phyloP scores from a whole-genome alignment of 371 early-diverging fungal species.

The Saksenaea vasiformis region DNA sequence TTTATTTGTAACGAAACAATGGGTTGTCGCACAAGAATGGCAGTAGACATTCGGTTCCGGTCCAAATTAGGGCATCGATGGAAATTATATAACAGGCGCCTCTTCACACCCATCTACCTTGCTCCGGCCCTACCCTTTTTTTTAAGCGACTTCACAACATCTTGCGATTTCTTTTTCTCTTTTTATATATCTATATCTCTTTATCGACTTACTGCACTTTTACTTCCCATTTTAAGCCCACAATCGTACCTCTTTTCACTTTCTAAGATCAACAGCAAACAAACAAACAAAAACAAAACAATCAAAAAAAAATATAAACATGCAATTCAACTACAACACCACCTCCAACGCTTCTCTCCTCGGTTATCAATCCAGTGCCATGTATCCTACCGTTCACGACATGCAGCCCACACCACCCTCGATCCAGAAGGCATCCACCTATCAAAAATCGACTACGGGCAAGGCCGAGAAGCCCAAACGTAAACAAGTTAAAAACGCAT shows the following conservation, averaged over 20 bases:
- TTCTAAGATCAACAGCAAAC: background rate
- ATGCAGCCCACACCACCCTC: background rate
- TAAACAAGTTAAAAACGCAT: slow-evolving; percentile 84
- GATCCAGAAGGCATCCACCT: background rate
- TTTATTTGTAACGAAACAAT: too few species aligned
- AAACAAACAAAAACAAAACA: background rate
- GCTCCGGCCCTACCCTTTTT: background rate
- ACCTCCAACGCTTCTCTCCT: background rate
- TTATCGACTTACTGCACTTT: too few species aligned
- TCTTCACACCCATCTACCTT: background rate
- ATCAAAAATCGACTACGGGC: background rate
- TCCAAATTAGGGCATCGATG: too few species aligned
- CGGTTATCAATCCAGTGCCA: background rate
- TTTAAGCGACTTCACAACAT: background rate
- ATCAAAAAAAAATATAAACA: background rate
- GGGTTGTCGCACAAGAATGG: too few species aligned
- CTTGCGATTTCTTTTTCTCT: background rate
- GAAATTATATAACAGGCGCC: background rate
- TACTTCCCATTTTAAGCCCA: background rate
- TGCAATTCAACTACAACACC: background rate
- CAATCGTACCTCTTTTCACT: background rate
- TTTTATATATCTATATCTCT: background rate
- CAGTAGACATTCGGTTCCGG: too few species aligned
- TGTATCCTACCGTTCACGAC: background rate
- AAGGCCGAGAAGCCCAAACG: slow-evolving; percentile 37